Evolutionary conservation across 169 alveolate genomes (phyloP), one percentile per base, ranked within the genome.

Genomic region (Plasmodium malariae): DNA sequence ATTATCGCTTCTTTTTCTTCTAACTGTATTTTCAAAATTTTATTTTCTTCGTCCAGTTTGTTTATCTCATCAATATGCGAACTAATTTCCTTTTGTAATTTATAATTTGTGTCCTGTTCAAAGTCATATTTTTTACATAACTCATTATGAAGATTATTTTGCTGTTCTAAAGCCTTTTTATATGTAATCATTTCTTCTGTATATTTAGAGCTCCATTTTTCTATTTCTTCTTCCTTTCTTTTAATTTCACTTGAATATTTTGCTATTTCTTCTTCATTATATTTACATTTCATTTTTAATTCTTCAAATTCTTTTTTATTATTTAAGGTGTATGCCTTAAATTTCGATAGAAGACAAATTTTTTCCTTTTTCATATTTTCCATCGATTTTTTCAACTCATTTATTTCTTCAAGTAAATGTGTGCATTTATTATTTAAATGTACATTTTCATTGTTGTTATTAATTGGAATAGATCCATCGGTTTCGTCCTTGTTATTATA

Each of bases 351-450:
- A 2, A 76, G 71, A 51, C 63, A 51, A 12, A 76, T 76, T 76
- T 76, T 76, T 54, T 76, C 89, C 73, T 76, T 76, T 28, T 76
- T 76, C 89, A 76, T 76, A 65, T 63, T 76, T 63, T 76, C 55
- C 45, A 76, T 65, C 24, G 32, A 26, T 48, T 76, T 57, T 36
- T 45, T 62, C 24, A 76, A 67, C 1, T 62, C 40, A n/a, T 45
- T 43, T 76, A 76, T 28, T 55, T 76, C 54, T 26, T 43, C 34
- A 24, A 40, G 24, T 24, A 76, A 54, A 12, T 60, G 45, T 37
- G 51, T 54, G 4, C 3, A 0, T 7, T 45, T 24, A 17, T 34
- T n/a, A 34, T 14, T 62, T 62, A 24, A 3, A 4, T 28, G 21
- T 12, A 32, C 51, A 5, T 40, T 40, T 9, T 40, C 51, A 9